Evolutionary conservation across 768 basidiomycete genomes (phyloP), one percentile per base, ranked within the genome.

Genomic region (Pleurotus sapidus): DNA sequence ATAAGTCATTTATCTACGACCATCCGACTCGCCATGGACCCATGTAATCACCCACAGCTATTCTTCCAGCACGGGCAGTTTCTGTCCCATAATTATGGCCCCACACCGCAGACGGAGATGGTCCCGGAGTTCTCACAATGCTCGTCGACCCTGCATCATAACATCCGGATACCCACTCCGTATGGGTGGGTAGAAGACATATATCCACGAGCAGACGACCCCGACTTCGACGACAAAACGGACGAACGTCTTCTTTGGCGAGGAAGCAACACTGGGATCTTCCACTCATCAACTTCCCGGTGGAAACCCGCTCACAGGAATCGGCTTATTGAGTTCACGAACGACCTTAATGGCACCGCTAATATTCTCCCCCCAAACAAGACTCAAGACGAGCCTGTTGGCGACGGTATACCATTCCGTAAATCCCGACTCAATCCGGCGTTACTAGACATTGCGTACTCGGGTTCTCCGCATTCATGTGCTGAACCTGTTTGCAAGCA

Each of bases 181-280:
- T 80, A 81, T 49, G 74, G 70, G 14, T 85, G 80, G 80, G 50
- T 76, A 0, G 77, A 74, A 5, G 78, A 78, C 12, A 66, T 76
- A 4, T 64, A 65, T 8, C 70, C 75, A 5, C 71, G 72, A 2
- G 66, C 66, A 2, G 74, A 84, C 61, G 84, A 90, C 67, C 80
- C 86, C 7, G 76, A 75, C 0, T 93, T 87, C 82, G 80, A 84
- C 14, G 74, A 80, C 30, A 91, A 87, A 71, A 25, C 70, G 1
- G 80, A 88, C 65, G 82, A 87, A 58, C 72, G 81, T 3, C 61
- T 91, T 15, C 73, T 84, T 40, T 92, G 91, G 91, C 77, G 91
- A 40, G 91, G 91, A 3, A 82, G 82, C 42, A 88, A 83, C 46
- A 91, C 90, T 0, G 91, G 90, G 8, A 87, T 84, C 17, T 71